Base-by-base conservation (phyloP, 2,329 filamentous ascomycete genomes). In the Botrytis pseudocinerea region DNA sequence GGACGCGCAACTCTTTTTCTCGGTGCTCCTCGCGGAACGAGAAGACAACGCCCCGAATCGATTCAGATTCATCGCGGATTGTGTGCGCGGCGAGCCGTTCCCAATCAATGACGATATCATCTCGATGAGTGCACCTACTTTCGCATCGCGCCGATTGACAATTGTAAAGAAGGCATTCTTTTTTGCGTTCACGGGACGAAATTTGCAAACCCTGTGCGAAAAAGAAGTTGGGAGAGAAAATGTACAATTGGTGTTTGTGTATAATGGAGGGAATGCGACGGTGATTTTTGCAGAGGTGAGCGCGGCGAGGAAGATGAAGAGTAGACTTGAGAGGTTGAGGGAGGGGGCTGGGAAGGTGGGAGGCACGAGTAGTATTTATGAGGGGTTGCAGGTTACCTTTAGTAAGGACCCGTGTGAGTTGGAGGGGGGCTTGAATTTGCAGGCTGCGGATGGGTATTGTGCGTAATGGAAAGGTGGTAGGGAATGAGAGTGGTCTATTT, bases 221-320 rank as follows among this genome's bases (percentile, higher is more conserved):
- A 79, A 76, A 44, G 44, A 76, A 20, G 79, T 78, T 5, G 76
- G 76, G 5, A 69, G 51, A 32, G 76, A 79, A 3, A 72, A 75
- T 32, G 73, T 81, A 9, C 78, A 80, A 66, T 61, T 77, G 63
- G 57, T 74, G 2, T 73, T 72, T 42, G 72, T 80, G 32, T 80
- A 80, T 66, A 81, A 81, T 69, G 77, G 77, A 32, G 80, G 80
- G 0, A 81, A 81, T 68, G 80, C 79, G 0, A 81, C 80, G 1
- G 74, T 80, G 20, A 74, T 80, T 2, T 80, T 81, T 65, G 71
- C 78, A 0, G 77, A 79, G 69, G 80, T 81, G 1, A 66, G 68
- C 1, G 68, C 74, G 4, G 78, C 79, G 4, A 74, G 79, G 9
- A 78, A 74, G 59, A 75, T 80, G 63, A 81, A 80, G 72, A 69